These are phyloP conservation scores for Citrus sp. DNA, from an alignment of 345 rosid genomes.

Conservation along the genomic window DNA sequence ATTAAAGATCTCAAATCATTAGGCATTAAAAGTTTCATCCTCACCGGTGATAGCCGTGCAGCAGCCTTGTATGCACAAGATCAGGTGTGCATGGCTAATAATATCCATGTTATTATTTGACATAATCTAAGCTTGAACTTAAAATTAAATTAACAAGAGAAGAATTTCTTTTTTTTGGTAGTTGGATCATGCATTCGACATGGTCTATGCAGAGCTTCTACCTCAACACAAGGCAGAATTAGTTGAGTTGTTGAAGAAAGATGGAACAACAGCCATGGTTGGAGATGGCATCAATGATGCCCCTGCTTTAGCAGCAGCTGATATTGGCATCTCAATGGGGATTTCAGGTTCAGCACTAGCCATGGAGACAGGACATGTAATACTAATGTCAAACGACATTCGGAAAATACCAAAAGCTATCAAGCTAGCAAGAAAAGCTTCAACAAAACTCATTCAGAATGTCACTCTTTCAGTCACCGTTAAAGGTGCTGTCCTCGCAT, in stretches of 20 bases:
- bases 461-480: constrained; percentile 57
- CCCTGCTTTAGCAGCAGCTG: constrained; percentile 87
- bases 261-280: constrained; percentile 72
- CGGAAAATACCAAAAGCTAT: constrained; percentile 69
- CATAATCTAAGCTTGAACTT: background rate
- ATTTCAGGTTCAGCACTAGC: constrained; percentile 88
- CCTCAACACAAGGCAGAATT: constrained; percentile 63
- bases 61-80: constrained; percentile 71
- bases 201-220: constrained; percentile 66
- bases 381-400: constrained; percentile 84
- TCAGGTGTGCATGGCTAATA: constrained; percentile 36
- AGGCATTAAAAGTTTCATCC: constrained; percentile 61
- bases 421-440: constrained; percentile 49
- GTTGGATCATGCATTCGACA: constrained; percentile 58
- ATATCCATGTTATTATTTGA: no score
- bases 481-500: constrained; percentile 56
- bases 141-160: background rate
- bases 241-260: constrained; percentile 31
- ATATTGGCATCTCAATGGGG: constrained; percentile 93
- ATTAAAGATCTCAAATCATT: constrained; percentile 53
- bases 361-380: constrained; percentile 69
- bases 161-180: constrained; percentile 25
- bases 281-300: constrained; percentile 96
- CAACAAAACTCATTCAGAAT: constrained; percentile 63
- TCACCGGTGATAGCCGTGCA: constrained; percentile 75